Evolutionary conservation across 306 rosid species (phyloP).

Genomic region (Herpetospermum pedunculosum): DNA sequence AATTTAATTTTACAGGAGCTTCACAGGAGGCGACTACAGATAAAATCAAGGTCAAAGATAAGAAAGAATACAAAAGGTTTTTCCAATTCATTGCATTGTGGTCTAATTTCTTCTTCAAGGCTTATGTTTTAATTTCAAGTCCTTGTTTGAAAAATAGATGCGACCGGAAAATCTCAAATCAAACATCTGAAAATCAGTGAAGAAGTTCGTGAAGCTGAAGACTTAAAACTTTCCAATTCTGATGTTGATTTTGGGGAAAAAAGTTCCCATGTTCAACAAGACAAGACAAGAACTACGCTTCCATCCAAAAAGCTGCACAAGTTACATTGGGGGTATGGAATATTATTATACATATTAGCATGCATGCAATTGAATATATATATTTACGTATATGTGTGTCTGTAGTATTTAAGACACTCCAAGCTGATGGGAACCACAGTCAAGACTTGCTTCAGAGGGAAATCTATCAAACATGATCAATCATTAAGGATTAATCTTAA

Average conservation of each 20-base stretch:
- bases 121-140: not conserved
- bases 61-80: slow-evolving; percentile 2
- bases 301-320: slow-evolving; percentile 7
- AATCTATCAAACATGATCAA: not conserved
- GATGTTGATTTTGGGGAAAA: not conserved
- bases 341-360: not conserved
- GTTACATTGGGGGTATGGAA: slow-evolving; percentile 11
- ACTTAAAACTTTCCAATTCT: not conserved
- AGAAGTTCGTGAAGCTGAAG: not conserved
- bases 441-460: not conserved
- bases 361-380: not conserved
- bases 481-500: not conserved
- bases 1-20: slow-evolving; percentile 4
- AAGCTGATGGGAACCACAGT: not conserved
- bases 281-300: not conserved
- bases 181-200: not conserved
- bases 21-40: slow-evolving; percentile 4
- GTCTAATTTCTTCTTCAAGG: not conserved
- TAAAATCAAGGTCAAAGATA: slow-evolving; percentile 4
- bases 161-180: not conserved
- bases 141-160: not conserved
- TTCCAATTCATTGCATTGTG: not conserved
- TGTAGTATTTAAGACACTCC: not conserved
- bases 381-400: not conserved
- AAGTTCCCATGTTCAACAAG: not conserved